These are phyloP conservation scores for Rhynchospora pubera DNA, from an alignment of 176 grass and related monocot genomes.

Conservation along the genomic window DNA sequence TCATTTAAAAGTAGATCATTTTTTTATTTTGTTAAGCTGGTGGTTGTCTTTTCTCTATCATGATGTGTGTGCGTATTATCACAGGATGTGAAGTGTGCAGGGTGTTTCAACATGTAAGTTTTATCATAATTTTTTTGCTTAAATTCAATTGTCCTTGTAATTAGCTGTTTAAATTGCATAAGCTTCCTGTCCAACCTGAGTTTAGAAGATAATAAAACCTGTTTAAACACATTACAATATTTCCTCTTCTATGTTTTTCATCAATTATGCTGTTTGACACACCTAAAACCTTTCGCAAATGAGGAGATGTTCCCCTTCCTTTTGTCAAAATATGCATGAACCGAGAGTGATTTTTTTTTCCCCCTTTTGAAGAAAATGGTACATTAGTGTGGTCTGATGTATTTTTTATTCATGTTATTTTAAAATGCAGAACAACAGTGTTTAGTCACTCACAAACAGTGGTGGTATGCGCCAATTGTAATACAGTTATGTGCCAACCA, in stretches of 20 bases:
- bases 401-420: not conserved
- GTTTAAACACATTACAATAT: too few relatives aligned
- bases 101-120: conserved; percentile 68
- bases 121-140: not conserved
- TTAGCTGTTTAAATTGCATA: not conserved
- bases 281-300: not conserved
- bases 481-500: conserved; percentile 54
- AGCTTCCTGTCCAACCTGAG: not conserved
- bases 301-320: not conserved
- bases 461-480: conserved; percentile 53
- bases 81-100: conserved; percentile 68
- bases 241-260: not conserved
- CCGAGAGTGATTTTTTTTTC: not conserved
- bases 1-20: not conserved
- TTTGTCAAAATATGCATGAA: not conserved
- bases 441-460: conserved; percentile 74
- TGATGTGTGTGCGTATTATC: not conserved
- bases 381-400: not conserved
- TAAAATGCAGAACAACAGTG: conserved; percentile 48
- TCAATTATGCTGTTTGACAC: not conserved
- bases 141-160: not conserved
- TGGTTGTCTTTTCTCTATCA: not conserved
- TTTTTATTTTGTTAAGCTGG: not conserved
- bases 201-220: too few relatives aligned
- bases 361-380: not conserved